Evolutionary conservation across 1,139 yeast species (phyloP).

Genomic region (Nakaseomyces delphensis): DNA sequence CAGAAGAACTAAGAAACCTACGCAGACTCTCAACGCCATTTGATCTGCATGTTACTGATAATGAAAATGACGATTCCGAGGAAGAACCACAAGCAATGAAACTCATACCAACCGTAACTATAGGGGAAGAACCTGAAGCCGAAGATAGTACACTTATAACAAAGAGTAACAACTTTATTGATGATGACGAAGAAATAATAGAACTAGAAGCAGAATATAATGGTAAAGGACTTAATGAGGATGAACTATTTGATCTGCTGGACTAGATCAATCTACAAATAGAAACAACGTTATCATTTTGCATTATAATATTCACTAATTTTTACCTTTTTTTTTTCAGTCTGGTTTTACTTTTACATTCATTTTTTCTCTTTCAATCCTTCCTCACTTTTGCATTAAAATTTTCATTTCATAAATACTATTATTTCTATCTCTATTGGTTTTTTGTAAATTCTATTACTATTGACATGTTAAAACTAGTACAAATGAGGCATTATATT

Average conservation of each 20-base stretch:
- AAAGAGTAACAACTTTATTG: neutral
- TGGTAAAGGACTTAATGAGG: conserved; percentile 15
- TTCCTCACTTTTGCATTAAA: too few species aligned
- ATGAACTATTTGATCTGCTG: conserved; percentile 14
- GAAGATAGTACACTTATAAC: neutral
- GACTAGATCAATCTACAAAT: neutral
- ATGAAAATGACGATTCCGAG: conserved; percentile 2
- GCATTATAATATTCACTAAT: neutral
- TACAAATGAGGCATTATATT: too few species aligned
- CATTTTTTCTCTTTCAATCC: too few species aligned
- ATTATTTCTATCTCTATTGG: neutral
- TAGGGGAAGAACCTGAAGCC: conserved; percentile 7
- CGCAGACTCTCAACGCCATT: conserved; percentile 14
- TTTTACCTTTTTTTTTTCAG: too few species aligned
- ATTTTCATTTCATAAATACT: too few species aligned
- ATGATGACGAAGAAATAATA: neutral
- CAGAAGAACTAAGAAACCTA: conserved; percentile 21
- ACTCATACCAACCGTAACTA: conserved; percentile 4
- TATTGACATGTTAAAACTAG: too few species aligned
- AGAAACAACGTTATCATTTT: neutral
- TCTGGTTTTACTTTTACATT: too few species aligned
- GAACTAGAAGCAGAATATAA: conserved; percentile 12
- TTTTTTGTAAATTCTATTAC: neutral
- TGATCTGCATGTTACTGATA: neutral
- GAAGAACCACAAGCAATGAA: conserved; percentile 8